Conservation (phyloP, 495 filamentous ascomycete species). For the Lasiosphaeria hispida region DNA sequence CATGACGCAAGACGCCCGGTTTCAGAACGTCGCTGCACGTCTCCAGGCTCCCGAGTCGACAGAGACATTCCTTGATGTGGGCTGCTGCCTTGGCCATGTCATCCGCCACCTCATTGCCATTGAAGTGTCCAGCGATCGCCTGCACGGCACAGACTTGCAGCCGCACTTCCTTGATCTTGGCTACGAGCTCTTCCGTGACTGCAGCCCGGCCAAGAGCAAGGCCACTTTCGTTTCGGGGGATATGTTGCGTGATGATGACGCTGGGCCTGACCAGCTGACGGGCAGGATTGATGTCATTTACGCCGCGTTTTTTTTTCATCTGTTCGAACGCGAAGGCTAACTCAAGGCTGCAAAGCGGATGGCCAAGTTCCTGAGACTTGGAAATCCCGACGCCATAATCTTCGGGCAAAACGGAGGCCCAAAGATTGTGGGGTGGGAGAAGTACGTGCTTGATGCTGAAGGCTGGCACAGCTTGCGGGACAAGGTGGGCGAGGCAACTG, state of each 20-base stretch:
- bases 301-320: constrained; percentile 43
- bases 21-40: constrained; percentile 14
- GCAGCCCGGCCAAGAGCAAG: constrained; percentile 13
- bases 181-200: constrained; percentile 35
- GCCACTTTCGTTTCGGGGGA: constrained; percentile 33
- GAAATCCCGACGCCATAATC: constrained; percentile 35
- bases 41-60: constrained; percentile 35
- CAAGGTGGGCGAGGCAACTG: constrained; percentile 2
- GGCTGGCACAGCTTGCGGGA: neutral
- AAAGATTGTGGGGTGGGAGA: constrained; percentile 8
- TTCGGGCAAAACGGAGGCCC: constrained; percentile 26
- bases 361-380: constrained; percentile 31
- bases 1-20: constrained; percentile 3
- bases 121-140: constrained; percentile 28
- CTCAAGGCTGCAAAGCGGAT: constrained; percentile 35
- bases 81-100: constrained; percentile 48
- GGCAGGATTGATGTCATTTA: constrained; percentile 41
- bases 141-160: constrained; percentile 44
- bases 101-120: constrained; percentile 42
- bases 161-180: constrained; percentile 44
- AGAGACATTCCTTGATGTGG: constrained; percentile 43
- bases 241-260: constrained; percentile 19
- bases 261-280: constrained; percentile 19
- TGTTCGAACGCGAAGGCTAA: constrained; percentile 41
- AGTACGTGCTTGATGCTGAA: constrained; percentile 9